phyloP scores from a whole-genome alignment of 2,329 filamentous ascomycete species.

The Fusarium robinianum region DNA sequence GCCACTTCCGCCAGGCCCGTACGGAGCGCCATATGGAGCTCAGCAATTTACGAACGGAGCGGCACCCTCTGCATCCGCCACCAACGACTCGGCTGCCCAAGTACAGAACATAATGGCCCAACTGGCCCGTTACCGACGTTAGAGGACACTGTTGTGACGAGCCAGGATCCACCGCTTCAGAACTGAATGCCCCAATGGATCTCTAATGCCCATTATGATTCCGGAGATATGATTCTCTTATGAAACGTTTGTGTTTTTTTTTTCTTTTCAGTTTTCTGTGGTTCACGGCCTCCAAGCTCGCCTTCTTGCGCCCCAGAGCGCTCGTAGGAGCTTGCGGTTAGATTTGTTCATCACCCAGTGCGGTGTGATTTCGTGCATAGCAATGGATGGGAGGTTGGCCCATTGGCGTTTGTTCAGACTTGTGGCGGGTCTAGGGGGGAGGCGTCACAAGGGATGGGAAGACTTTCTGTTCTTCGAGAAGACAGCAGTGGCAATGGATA shows the following conservation, averaged over 20 bases:
- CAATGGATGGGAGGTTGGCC: too few relatives aligned
- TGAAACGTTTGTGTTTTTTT: conserved; percentile 17
- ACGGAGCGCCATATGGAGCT: conserved; percentile 39
- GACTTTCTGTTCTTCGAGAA: too few relatives aligned
- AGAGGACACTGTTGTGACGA: too few relatives aligned
- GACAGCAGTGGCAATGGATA: conserved; percentile 10
- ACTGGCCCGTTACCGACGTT: conserved; percentile 67
- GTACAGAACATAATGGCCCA: conserved; percentile 78
- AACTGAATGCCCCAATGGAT: background rate
- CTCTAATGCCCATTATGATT: conserved; percentile 26
- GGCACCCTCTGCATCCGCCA: conserved; percentile 31
- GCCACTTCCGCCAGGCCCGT: conserved; percentile 32
- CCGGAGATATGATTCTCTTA: conserved; percentile 17
- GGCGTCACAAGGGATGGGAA: too few relatives aligned
- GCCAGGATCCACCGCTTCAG: too few relatives aligned
- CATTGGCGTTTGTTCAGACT: too few relatives aligned
- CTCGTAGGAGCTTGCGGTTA: too few relatives aligned
- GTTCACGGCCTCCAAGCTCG: too few relatives aligned
- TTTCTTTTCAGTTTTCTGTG: conserved; percentile 7
- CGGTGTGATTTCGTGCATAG: too few relatives aligned
- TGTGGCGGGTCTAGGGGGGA: too few relatives aligned
- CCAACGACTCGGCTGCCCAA: conserved; percentile 52
- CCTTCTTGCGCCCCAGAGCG: too few relatives aligned
- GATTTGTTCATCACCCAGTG: too few relatives aligned
- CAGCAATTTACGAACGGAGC: conserved; percentile 38